Conservation (phyloP, 2,329 filamentous ascomycete genomes). For the Aspergillus pseudoviridinutans region DNA sequence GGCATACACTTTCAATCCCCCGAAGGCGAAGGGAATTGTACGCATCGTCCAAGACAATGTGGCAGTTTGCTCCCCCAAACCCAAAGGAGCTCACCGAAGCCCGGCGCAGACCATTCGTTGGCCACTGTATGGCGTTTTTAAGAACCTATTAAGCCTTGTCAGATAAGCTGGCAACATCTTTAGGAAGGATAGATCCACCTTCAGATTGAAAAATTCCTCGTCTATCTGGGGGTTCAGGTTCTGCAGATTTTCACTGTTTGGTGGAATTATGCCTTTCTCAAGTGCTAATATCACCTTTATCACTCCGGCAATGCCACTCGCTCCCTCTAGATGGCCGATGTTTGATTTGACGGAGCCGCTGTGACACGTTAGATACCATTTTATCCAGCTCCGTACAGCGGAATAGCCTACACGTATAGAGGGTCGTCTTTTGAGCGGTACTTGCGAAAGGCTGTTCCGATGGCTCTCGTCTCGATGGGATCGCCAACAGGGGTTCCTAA, state of each 20-base stretch:
- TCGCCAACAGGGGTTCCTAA: slow-evolving; percentile 34
- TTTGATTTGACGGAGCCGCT: slow-evolving; percentile 15
- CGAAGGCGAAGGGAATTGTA: slow-evolving; percentile 1
- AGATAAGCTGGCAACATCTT: too few relatives aligned
- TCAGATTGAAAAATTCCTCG: not conserved
- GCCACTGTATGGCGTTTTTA: slow-evolving; percentile 12
- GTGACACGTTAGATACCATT: not conserved
- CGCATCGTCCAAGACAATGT: slow-evolving; percentile 22
- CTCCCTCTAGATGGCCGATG: slow-evolving; percentile 13
- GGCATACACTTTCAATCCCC: not conserved
- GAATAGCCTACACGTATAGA: not conserved
- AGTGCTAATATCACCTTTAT: slow-evolving; percentile 24
- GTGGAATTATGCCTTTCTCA: slow-evolving; percentile 21
- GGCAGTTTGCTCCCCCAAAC: slow-evolving; percentile 24
- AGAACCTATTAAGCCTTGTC: slow-evolving; percentile 3
- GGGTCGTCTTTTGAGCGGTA: not conserved
- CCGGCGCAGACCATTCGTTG: slow-evolving; percentile 11
- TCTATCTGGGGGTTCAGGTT: slow-evolving; percentile 1
- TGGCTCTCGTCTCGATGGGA: slow-evolving; percentile 10
- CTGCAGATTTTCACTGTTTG: slow-evolving; percentile 5
- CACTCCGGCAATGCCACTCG: slow-evolving; percentile 8
- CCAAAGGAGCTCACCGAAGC: slow-evolving; percentile 24
- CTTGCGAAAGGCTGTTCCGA: slow-evolving; percentile 8
- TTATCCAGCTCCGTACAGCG: not conserved
- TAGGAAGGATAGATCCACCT: not conserved